Evolutionary conservation across 2,329 filamentous ascomycete species (phyloP), one percentile per base, ranked within the genome.

Genomic region (Verticillium klebahnii): DNA sequence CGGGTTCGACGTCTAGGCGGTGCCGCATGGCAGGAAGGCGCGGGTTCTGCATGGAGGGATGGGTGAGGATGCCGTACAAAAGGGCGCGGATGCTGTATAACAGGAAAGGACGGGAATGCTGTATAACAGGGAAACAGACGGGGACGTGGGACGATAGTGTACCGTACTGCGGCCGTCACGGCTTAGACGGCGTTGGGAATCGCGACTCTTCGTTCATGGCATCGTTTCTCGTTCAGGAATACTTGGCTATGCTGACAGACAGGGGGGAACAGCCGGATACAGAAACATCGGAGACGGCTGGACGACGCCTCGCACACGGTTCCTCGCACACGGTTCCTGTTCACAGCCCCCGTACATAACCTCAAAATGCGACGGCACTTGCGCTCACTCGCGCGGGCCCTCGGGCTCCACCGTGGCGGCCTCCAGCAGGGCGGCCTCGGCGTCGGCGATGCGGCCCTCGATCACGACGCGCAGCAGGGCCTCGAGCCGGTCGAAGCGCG

Each of bases 1-100:
- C 72, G 95, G 95, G 17, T 99, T 96, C 82, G 89, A 92, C 75
- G 78, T 87, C 59, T 86, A 36, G 6, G 6, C 11, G 25, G 5
- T 11, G 31, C 1, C 7, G n/a, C 25, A 23, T 31, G 57, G 23
- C 57, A 19, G 17, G 19, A 45, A 45, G 29, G 29, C 29, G 29
- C 29, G 29, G 29, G 5, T 29, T 3, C 1, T 6, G 29, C n/a
- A 52, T 32, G 54, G 2, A 12, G 39, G 52, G n/a, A 29, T 2
- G 2, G 29, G 29, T 8, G 14, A 2, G 5, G 29, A 29, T 11
- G 34, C 9, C 14, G 9, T 36, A 36, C 7, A 36, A 36, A 29
- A 25, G 25, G 29, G 29, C 34, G 14, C 8, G 25, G 25, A 5
- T 25, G 25, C 25, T 25, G 25, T 25, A 25, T 9, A 52, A 40